Percentiles rank a stretch among this genome's conserved stretches.
Conservation (phyloP, 2,329 filamentous ascomycete genomes). For the Paraphaeosphaeria sporulosa region DNA sequence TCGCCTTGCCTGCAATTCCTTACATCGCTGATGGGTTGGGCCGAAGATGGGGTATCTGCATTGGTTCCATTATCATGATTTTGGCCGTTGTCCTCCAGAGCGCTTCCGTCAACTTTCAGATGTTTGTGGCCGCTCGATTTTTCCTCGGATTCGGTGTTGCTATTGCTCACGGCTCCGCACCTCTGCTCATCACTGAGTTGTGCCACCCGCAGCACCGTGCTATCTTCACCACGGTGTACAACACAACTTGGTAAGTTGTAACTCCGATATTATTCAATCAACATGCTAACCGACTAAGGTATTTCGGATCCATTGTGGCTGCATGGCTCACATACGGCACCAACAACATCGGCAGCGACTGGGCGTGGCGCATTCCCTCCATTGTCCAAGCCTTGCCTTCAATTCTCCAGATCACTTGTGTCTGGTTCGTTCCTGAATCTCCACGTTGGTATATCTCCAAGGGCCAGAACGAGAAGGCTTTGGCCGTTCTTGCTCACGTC, state of each 20-base stretch:
- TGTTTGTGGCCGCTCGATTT: constrained; percentile 38
- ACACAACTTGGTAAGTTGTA: constrained; percentile 56
- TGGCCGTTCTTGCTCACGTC: constrained; percentile 65
- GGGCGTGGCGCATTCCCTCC: constrained; percentile 62
- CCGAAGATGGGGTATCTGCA: constrained; percentile 34
- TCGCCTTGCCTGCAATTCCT: constrained; percentile 32
- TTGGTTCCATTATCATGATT: constrained; percentile 39
- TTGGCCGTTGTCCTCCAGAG: constrained; percentile 35
- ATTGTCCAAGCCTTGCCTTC: constrained; percentile 58
- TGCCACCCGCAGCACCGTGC: constrained; percentile 48
- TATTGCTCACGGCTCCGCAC: constrained; percentile 34
- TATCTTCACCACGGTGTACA: constrained; percentile 34
- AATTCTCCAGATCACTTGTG: constrained; percentile 51
- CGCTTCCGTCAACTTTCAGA: constrained; percentile 34
- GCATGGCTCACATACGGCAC: constrained; percentile 55
- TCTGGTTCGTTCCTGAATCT: constrained; percentile 61
- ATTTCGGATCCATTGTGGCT: constrained; percentile 62
- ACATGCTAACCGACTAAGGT: constrained; percentile 55
- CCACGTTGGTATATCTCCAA: constrained; percentile 70
- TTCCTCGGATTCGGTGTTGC: constrained; percentile 38
- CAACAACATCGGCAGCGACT: constrained; percentile 50
- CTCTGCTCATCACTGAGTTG: constrained; percentile 54
- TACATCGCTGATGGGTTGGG: constrained; percentile 37
- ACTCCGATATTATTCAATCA: constrained; percentile 27
- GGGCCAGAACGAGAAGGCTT: constrained; percentile 66